A percentile compares a stretch with the other conserved stretches of the same genome.
These are phyloP conservation scores for Pulveroboletus sp. DNA, from an alignment of 768 basidiomycete species.

Conservation along the genomic window DNA sequence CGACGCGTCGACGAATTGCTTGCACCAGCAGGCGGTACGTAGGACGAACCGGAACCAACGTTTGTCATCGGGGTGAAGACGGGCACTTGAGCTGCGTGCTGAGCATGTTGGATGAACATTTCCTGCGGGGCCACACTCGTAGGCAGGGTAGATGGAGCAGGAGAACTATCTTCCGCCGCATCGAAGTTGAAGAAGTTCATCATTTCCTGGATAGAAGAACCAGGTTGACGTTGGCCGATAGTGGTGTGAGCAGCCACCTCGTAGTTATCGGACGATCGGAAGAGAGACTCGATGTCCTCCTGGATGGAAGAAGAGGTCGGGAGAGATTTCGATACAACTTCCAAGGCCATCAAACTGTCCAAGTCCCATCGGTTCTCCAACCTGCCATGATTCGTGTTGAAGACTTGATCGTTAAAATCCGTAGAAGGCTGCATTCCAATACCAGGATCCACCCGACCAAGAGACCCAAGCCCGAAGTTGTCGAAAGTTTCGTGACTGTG, in stretches of 20 bases:
- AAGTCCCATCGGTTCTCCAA: background rate
- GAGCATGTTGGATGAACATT: slow-evolving; percentile 17
- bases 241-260: slow-evolving; percentile 12
- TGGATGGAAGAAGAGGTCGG: slow-evolving; percentile 2
- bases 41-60: slow-evolving; percentile 23
- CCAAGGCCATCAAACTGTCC: slow-evolving; percentile 3
- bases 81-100: slow-evolving; percentile 16
- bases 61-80: slow-evolving; percentile 30
- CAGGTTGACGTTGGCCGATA: slow-evolving; percentile 19
- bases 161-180: slow-evolving; percentile 7
- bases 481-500: too few relatives aligned
- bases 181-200: slow-evolving; percentile 41
- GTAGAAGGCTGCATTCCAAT: too few relatives aligned
- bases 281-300: slow-evolving; percentile 22
- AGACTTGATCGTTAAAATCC: too few relatives aligned
- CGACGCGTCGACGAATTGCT: slow-evolving; percentile 47
- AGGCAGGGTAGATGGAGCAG: background rate
- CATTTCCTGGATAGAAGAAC: slow-evolving; percentile 27
- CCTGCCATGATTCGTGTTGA: too few relatives aligned
- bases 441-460: too few relatives aligned
- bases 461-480: too few relatives aligned
- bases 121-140: slow-evolving; percentile 23
- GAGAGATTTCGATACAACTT: background rate
- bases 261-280: slow-evolving; percentile 13
- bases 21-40: slow-evolving; percentile 58